A percentile compares a stretch with the other conserved stretches of the same genome.
These are phyloP conservation scores for Rusavskia elegans DNA, from an alignment of 495 filamentous ascomycete species.

Conservation along the genomic window DNA sequence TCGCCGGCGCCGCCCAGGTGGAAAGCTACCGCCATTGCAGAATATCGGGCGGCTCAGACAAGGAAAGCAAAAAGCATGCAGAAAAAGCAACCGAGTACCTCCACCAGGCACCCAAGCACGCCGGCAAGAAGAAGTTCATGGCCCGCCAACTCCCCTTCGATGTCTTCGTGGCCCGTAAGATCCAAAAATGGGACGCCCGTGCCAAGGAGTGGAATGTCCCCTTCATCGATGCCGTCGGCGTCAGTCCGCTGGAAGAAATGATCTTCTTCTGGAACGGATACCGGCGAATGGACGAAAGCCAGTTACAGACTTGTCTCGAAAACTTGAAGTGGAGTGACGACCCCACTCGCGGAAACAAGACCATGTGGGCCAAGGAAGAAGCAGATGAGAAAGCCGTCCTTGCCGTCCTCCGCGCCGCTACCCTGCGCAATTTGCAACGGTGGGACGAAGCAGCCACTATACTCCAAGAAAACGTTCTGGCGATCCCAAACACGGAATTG, in stretches of 20 bases:
- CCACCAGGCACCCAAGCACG: slow-evolving; percentile 51
- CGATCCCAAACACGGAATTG: slow-evolving; percentile 48
- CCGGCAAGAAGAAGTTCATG: slow-evolving; percentile 82
- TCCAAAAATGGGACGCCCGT: slow-evolving; percentile 78
- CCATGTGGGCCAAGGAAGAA: slow-evolving; percentile 39
- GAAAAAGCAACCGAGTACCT: slow-evolving; percentile 53
- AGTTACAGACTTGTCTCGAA: slow-evolving; percentile 47
- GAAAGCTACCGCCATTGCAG: slow-evolving; percentile 58
- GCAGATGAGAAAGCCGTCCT: slow-evolving; percentile 61
- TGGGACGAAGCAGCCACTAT: slow-evolving; percentile 46
- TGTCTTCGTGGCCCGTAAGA: slow-evolving; percentile 67
- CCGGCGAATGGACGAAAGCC: slow-evolving; percentile 54
- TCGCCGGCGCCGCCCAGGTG: slow-evolving; percentile 60
- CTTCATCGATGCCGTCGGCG: slow-evolving; percentile 67
- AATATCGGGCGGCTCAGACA: slow-evolving; percentile 25
- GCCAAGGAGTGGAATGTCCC: slow-evolving; percentile 51
- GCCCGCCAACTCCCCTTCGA: slow-evolving; percentile 81
- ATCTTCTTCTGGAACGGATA: slow-evolving; percentile 82
- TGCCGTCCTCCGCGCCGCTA: slow-evolving; percentile 48
- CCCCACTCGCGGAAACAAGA: slow-evolving; percentile 24
- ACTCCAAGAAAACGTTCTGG: slow-evolving; percentile 43
- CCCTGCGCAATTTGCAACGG: slow-evolving; percentile 44
- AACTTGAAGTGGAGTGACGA: slow-evolving; percentile 49
- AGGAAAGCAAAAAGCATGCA: slow-evolving; percentile 36
- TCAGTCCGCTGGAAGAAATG: slow-evolving; percentile 83